Conservation (phyloP, 345 rosid genomes). For the Boechera divaricarpa region DNA sequence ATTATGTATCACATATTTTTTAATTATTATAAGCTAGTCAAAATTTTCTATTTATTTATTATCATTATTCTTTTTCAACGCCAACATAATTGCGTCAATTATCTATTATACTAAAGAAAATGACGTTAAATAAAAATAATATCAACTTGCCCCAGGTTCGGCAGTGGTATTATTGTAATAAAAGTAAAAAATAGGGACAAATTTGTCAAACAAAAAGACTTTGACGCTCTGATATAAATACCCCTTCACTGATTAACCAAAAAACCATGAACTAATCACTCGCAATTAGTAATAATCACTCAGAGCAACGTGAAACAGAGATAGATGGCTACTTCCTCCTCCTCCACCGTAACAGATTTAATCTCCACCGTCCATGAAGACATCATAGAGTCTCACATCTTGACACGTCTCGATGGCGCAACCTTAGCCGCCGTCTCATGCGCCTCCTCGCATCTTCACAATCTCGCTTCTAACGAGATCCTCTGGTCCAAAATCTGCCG, state of each 20-base stretch:
- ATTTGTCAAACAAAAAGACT: neutral
- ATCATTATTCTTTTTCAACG: neutral
- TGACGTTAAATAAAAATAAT: neutral
- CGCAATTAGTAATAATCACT: constrained; percentile 34
- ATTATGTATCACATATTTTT: no score
- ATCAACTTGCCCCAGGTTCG: neutral
- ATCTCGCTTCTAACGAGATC: constrained; percentile 51
- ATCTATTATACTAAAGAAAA: neutral
- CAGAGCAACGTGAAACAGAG: neutral
- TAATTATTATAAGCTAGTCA: no score
- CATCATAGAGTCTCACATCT: constrained; percentile 63
- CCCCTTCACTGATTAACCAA: constrained; percentile 3
- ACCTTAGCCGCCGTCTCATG: constrained; percentile 65
- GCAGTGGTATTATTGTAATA: constrained; percentile 18
- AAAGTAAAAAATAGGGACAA: neutral
- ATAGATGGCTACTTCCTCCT: constrained; percentile 3
- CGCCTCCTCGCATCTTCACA: constrained; percentile 56
- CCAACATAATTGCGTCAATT: neutral
- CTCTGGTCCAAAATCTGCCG: constrained; percentile 65
- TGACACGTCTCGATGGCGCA: constrained; percentile 76
- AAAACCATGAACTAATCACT: constrained; percentile 23
- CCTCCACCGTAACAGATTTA: constrained; percentile 8
- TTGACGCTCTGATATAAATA: constrained; percentile 18
- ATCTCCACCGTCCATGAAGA: constrained; percentile 61
- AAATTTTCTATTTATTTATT: neutral